A percentile compares a stretch with the other conserved stretches of the same genome.
These are phyloP conservation scores for Fusarium nurragi DNA, from an alignment of 2,329 filamentous ascomycete genomes.

Conservation along the genomic window DNA sequence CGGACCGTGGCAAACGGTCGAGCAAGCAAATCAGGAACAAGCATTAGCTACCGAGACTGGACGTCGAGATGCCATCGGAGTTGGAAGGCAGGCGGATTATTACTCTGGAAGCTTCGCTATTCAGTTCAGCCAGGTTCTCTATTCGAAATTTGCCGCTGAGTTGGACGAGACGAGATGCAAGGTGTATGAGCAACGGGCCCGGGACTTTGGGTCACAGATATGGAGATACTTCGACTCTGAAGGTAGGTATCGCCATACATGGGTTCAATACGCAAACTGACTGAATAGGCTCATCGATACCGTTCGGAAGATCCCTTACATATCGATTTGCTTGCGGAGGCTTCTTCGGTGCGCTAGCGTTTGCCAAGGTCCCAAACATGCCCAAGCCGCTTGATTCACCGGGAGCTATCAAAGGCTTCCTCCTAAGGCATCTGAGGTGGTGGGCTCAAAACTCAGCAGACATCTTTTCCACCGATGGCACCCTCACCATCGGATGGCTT, in stretches of 20 bases:
- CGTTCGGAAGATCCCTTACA: conserved; percentile 61
- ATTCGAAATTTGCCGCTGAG: conserved; percentile 54
- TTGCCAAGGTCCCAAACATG: conserved; percentile 52
- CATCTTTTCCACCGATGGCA: conserved; percentile 60
- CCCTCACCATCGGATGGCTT: conserved; percentile 56
- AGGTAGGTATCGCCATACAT: conserved; percentile 45
- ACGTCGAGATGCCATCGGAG: conserved; percentile 35
- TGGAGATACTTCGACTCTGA: conserved; percentile 60
- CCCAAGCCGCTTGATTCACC: conserved; percentile 50
- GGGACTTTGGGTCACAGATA: conserved; percentile 53
- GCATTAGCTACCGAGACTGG: conserved; percentile 15
- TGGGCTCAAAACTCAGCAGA: conserved; percentile 54
- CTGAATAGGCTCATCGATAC: conserved; percentile 58
- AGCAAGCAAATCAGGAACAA: conserved; percentile 25
- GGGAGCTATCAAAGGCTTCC: conserved; percentile 58
- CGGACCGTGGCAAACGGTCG: conserved; percentile 51
- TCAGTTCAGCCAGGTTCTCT: conserved; percentile 61
- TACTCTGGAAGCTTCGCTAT: conserved; percentile 65
- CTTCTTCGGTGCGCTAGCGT: conserved; percentile 58
- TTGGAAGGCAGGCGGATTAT: conserved; percentile 58
- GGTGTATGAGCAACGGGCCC: conserved; percentile 52
- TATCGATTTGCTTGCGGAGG: conserved; percentile 62
- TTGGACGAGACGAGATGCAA: conserved; percentile 52
- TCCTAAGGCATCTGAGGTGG: conserved; percentile 61
- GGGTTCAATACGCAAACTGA: fast-evolving